Evolutionary conservation across 805 yeast species (phyloP).

Genomic region (Komagataella populi): DNA sequence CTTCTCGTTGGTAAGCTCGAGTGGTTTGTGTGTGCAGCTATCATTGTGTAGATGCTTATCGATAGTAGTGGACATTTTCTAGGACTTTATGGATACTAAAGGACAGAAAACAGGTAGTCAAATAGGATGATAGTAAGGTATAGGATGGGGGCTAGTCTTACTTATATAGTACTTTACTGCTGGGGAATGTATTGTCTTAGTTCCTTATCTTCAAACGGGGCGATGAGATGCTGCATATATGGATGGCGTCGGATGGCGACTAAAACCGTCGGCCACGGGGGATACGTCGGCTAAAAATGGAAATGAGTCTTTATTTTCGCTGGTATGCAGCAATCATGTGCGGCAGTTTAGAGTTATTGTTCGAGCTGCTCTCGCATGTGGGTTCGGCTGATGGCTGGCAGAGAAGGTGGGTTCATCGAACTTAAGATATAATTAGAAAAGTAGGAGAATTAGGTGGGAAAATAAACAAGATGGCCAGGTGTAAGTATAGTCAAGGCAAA

Average conservation of each 20-base stretch:
- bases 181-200: background rate
- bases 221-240: background rate
- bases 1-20: slow-evolving; percentile 4
- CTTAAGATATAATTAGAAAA: no score
- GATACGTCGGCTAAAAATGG: background rate
- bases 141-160: background rate
- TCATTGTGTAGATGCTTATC: background rate
- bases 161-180: background rate
- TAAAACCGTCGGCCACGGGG: background rate
- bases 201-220: background rate
- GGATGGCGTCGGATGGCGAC: background rate
- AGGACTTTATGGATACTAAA: background rate
- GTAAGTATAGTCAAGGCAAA: no score
- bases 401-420: background rate
- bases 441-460: no score
- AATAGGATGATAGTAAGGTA: background rate
- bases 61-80: background rate
- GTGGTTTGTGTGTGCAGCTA: background rate
- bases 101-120: background rate
- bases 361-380: background rate
- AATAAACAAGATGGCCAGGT: no score
- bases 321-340: background rate
- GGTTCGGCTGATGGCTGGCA: background rate
- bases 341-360: background rate
- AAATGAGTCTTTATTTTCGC: background rate